Base-by-base conservation (phyloP, 2,329 filamentous ascomycete genomes). In the Aspergillus quadricinctus region DNA sequence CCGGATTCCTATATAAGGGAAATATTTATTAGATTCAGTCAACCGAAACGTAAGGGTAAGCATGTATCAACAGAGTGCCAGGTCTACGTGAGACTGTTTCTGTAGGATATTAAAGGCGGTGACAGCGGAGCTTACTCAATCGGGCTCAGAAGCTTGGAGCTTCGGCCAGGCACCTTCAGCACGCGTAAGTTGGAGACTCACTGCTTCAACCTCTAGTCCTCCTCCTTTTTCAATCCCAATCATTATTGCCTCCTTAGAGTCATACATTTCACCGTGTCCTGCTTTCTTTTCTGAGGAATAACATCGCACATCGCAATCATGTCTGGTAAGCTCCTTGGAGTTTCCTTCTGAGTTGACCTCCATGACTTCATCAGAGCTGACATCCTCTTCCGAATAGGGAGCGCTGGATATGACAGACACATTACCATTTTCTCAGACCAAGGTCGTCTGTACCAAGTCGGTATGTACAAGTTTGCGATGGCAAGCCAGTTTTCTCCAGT, bases 341-440 rank as follows among this genome's bases (percentile, higher is more conserved):
- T 52, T 50, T 57, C 58, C 53, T 49, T 53, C 53, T 49, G 52
- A 54, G 35, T 46, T 43, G 46, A 55, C 49, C 57, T 57, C 52
- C 66, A 67, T 66, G 64, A 69, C 66, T 69, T 69, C 66, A 68
- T 64, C 63, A 55, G 60, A 59, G 29, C 66, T 69, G 53, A 69
- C 68, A 53, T 56, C 49, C 61, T 56, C 62, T 59, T 66, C 55
- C 61, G 61, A 61, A 64, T 69, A 91, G 88, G 88, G 77, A 89
- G 86, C 79, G 88, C 90, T 78, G 92, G 91, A 72, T 97, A 95
- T 80, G 94, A 99, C 80, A 87, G 94, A 82, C 94, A 99, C 80
- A 99, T 99, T 72, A 99, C 94, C 75, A 97, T 99, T 83, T 99
- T 99, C 82, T 97, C 94, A 61, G 94, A 99, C 77, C 92, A 97